Conservation (phyloP, 257 asterid species). For the Fraxinus quadrangulata region DNA sequence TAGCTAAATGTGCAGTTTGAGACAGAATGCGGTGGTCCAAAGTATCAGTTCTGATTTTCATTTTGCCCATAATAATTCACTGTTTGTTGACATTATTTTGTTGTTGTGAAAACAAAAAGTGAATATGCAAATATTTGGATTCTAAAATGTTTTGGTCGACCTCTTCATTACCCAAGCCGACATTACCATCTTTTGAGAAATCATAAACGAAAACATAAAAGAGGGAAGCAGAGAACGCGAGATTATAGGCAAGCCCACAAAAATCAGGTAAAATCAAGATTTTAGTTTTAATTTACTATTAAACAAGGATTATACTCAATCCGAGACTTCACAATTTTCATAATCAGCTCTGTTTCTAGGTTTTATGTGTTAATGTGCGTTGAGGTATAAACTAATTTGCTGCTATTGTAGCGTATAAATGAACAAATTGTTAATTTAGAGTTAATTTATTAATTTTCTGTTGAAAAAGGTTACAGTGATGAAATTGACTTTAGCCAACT, state of each 20-base stretch:
- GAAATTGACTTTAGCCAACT: constrained; percentile 83
- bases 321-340: background rate
- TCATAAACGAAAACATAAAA: no score
- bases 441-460: constrained; percentile 19
- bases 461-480: constrained; percentile 36
- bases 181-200: no score
- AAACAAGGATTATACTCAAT: background rate
- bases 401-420: background rate
- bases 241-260: background rate
- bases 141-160: no score
- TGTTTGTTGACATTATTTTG: background rate
- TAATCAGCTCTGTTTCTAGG: background rate
- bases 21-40: background rate
- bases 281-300: background rate
- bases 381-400: background rate
- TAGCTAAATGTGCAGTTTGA: no score
- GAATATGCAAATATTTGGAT: no score
- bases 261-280: constrained; percentile 21
- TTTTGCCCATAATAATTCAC: background rate
- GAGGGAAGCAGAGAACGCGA: no score
- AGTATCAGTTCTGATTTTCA: no score
- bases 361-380: background rate
- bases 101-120: no score
- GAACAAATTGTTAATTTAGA: background rate
- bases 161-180: no score